Evolutionary conservation across 2,329 filamentous ascomycete genomes (phyloP), one percentile per base, ranked within the genome.

Genomic region (Coniella lustricola): DNA sequence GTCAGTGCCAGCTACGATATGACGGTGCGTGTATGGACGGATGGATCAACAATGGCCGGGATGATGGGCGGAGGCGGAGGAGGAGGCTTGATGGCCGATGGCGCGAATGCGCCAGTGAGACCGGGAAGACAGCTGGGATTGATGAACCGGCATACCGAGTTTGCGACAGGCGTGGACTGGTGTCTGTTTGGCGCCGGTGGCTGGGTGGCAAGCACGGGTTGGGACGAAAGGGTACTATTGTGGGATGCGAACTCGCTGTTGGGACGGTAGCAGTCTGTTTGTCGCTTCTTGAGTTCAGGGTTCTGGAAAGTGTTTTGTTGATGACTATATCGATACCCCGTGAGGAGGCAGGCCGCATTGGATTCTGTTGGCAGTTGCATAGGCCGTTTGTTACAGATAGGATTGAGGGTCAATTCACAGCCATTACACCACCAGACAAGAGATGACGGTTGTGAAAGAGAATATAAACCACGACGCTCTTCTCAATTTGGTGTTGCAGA

Each of bases 101-200:
- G 63, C 44, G 64, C 54, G 58, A 45, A 56, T 10, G 60, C 60
- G 29, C 62, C 67, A 0, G 65, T 71, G 1, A 65, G 72, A 8
- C 69, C 81, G 35, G 88, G 87, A 1, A 71, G 76, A 20, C 84
- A 95, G 66, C 70, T 95, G 58, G 90, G 90, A 3, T 69, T 89
- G 34, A 96, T 98, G 90, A 90, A 87, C 49, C 72, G 82, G 16
- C 93, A 98, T 65, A 96, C 91, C 1, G 93, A 98, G 69, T 98
- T 98, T 60, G 90, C 86, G 9, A 95, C 90, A 3, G 93, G 93
- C 7, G 87, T 97, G 1, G 93, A 98, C 65, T 98, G 94, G 93
- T 98, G 93, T 68, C 67, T 98, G 38, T 98, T 98, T 66, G 93
- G 93, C 4, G 85, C 82, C 20, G 90, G 95, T 55, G 93, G 93